Evolutionary conservation across 177 flowering plant species (phyloP).

Genomic region (Vitis hybrid): DNA sequence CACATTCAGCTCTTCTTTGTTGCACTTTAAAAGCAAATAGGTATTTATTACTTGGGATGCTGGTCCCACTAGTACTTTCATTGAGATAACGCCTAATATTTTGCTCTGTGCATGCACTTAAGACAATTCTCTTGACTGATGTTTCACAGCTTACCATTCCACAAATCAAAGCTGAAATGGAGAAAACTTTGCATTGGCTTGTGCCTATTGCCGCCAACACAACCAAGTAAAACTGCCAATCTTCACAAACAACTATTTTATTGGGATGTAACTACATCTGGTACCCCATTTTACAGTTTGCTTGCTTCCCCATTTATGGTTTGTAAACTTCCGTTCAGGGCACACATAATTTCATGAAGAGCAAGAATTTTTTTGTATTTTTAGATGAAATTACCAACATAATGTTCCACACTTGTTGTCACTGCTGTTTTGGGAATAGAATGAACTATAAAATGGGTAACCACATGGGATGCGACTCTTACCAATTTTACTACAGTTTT

Average conservation of each 20-base stretch:
- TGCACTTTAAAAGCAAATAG: background rate
- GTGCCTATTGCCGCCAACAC: conserved; percentile 88
- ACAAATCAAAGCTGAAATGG: conserved; percentile 86
- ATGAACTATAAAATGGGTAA: background rate
- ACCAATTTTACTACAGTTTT: background rate
- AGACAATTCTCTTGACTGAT: conserved; percentile 3
- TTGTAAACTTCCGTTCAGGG: background rate
- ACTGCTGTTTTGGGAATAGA: background rate
- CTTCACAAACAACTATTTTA: background rate
- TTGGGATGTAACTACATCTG: background rate
- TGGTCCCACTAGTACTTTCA: no score
- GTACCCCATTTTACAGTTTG: conserved; percentile 1
- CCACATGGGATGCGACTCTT: background rate
- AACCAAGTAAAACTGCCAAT: conserved; percentile 51
- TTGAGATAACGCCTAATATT: no score
- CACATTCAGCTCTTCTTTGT: background rate
- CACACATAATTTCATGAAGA: background rate
- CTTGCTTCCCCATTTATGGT: background rate
- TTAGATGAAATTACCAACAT: background rate
- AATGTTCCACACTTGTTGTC: no score
- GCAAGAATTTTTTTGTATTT: conserved; percentile 2
- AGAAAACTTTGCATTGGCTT: conserved; percentile 86
- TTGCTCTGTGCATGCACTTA: background rate
- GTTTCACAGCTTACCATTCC: conserved; percentile 64
- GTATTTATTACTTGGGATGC: no score